Evolutionary conservation across 257 asterid species (phyloP), one percentile per base, ranked within the genome.

Genomic region (Lycium barbarum): DNA sequence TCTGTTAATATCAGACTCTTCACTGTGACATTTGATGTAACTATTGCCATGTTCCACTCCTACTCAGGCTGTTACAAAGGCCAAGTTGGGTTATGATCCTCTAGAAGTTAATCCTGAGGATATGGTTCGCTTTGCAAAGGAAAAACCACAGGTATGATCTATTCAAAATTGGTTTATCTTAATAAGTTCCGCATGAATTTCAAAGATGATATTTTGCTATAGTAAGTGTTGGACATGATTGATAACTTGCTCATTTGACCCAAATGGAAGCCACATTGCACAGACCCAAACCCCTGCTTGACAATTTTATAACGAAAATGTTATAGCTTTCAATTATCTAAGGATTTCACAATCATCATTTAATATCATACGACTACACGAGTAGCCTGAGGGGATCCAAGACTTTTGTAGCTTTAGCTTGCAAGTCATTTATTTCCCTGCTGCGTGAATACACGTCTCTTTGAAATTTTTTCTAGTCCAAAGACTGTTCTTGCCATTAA

Each of bases 21-120:
- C 82, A 26, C 45, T 51, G 11, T 76, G 63, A 55, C 18, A 33
- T 35, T 61, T 62, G 53, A 22, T 45, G 61, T 76, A 53, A 53
- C 63, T 22, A 53, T 88, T 79, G 53, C 33, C 81, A 80, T 66
- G 58, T 86, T 35, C 79, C 47, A 59, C 82, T n/a, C 87, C 62
- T 22, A 13, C 86, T 76, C 91, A 97, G 99, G 97, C 99, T 86
- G 99, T 97, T 83, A 97, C 99, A 62, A 97, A 95, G 94, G 97
- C 95, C 86, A 97, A 97, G 91, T 87, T 97, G 91, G 99, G 99
- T 81, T 97, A 93, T 85, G 97, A 97, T 87, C 99, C 99, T 59
- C 87, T 95, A 88, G 99, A 97, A 89, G 99, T 97, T 86, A 95
- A 97, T 88, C 99, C 99, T 49, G 99, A 97, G 94, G 99, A 97